These are phyloP conservation scores for Hypoxylon subgilvum DNA, from an alignment of 495 filamentous ascomycete genomes.

Conservation along the genomic window DNA sequence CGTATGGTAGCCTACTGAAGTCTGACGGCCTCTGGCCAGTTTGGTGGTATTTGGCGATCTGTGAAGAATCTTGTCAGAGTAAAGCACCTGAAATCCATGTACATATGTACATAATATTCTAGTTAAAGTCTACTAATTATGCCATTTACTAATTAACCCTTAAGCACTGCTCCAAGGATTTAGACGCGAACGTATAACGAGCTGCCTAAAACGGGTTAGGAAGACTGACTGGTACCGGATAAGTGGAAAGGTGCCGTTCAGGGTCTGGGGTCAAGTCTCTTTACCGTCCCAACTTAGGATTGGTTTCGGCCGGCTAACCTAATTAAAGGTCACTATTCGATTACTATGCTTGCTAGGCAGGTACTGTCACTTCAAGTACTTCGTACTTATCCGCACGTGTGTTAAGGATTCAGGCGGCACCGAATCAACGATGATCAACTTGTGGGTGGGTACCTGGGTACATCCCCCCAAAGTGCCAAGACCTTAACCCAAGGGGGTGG, in stretches of 20 bases:
- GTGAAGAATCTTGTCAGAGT: no score
- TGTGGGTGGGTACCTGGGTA: no score
- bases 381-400: slow-evolving; percentile 18
- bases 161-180: slow-evolving; percentile 2
- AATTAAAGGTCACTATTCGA: slow-evolving; percentile 12
- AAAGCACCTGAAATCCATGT: no score
- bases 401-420: slow-evolving; percentile 5
- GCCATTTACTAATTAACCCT: no score
- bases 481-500: slow-evolving; percentile 20
- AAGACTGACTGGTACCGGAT: slow-evolving; percentile 14
- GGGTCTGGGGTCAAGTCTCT: slow-evolving; percentile 6
- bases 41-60: not conserved
- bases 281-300: slow-evolving; percentile 11
- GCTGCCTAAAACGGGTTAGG: slow-evolving; percentile 28
- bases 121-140: no score
- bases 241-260: slow-evolving; percentile 19
- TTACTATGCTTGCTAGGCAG: slow-evolving; percentile 1
- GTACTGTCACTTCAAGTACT: slow-evolving; percentile 17
- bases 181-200: slow-evolving; percentile 3
- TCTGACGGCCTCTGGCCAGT: no score
- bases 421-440: slow-evolving; percentile 12
- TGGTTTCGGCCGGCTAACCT: slow-evolving; percentile 15
- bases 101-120: no score
- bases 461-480: not conserved
- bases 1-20: no score